Evolutionary conservation across 331 rosid species (phyloP), one percentile per base, ranked within the genome.

Genomic region (Pyracantha coccinea): DNA sequence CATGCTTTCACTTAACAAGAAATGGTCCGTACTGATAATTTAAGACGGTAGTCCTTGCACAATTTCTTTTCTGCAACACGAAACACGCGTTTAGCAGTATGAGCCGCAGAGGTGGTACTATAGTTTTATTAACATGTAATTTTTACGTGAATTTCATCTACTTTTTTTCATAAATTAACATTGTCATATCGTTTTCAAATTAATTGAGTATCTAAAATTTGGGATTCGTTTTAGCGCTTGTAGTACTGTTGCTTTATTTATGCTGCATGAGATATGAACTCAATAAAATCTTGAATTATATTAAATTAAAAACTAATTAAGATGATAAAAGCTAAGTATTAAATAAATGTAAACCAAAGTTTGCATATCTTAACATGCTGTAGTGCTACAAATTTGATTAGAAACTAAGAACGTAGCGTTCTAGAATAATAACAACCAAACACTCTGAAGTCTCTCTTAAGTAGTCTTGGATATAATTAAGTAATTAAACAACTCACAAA

Each of bases 311-410:
- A 52, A 52, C 55, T 52, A 52, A 52, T 52, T 52, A 52, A 38
- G 45, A 38, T 38, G 45, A 38, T 9, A 0, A 8, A 38, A 38
- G 45, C 12, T 9, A 38, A 38, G 45, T 8, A 38, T 38, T 9
- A 38, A 38, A 38, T 38, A 38, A 38, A 38, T 38, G 4, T 38
- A 9, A 38, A 10, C 4, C 45, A 38, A 38, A 38, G 45, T 38
- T 8, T 10, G 45, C 45, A 38, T 38, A 38, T 38, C 75, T 68
- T 47, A 86, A 86, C 69, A 47, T 78, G 69, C 75, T 50, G 65
- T 63, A 52, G 71, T 57, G 66, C 54, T 47, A 33, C 38, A 54
- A 25, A 67, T 44, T 72, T 58, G 32, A 70, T 71, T 21, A 21
- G 33, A 57, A 31, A 54, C 75, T 12, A 53, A 28, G 50, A 45